Conservation (phyloP, 2,329 filamentous ascomycete species). For the Aspergillus quadricinctus region DNA sequence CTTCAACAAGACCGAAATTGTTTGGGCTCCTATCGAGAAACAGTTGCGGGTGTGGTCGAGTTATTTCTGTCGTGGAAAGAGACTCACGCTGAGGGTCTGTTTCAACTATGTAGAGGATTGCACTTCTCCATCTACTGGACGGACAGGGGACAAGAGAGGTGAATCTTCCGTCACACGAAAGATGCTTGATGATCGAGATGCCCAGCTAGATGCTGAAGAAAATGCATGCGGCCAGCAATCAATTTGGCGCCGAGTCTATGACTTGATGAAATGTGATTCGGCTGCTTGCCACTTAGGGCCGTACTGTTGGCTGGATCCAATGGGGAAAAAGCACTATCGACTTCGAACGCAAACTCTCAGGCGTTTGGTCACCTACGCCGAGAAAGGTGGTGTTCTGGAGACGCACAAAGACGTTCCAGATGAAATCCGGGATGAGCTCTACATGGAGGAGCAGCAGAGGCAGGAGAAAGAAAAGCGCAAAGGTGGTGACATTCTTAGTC, state of each 20-base stretch:
- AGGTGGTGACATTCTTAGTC: neutral
- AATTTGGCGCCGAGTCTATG: conserved; percentile 11
- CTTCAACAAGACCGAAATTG: conserved; percentile 11
- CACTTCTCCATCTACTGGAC: neutral
- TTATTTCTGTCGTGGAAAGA: conserved; percentile 11
- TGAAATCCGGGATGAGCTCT: too few species aligned
- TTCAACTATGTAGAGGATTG: conserved; percentile 12
- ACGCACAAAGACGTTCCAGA: conserved; percentile 2
- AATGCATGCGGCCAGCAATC: conserved; percentile 7
- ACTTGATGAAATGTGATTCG: too few species aligned
- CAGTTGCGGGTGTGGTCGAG: conserved; percentile 8
- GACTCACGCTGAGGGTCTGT: conserved; percentile 9
- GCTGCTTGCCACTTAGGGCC: too few species aligned
- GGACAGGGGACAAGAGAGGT: conserved; percentile 8
- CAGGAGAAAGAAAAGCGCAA: conserved; percentile 3
- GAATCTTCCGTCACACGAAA: conserved; percentile 10
- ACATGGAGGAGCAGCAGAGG: conserved; percentile 8
- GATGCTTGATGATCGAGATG: conserved; percentile 8
- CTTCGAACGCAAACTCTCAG: neutral
- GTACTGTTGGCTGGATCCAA: too few species aligned
- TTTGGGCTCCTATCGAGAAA: conserved; percentile 11
- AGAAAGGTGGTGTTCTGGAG: conserved; percentile 1
- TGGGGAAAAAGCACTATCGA: too few species aligned
- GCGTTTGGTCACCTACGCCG: neutral
- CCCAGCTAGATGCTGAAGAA: conserved; percentile 7